Conservation (phyloP, 1,284 basidiomycete species). For the Puccinia coronata region DNA sequence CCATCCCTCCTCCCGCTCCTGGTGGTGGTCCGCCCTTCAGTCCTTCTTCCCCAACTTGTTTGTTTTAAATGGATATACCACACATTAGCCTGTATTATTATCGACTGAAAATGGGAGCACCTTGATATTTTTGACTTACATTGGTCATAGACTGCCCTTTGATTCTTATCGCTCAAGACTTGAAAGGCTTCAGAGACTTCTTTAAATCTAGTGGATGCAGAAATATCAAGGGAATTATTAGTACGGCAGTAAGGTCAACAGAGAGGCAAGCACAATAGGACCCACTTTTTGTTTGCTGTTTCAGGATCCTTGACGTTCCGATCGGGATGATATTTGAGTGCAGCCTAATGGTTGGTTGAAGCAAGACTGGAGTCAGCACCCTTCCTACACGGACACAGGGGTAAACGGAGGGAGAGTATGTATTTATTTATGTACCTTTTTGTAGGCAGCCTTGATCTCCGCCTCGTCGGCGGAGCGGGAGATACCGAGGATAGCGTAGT, state of each 20-base stretch:
- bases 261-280: conserved; percentile 21
- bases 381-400: not conserved
- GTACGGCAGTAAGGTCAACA: no score
- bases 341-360: no score
- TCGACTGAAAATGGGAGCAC: no score
- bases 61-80: not conserved
- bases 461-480: conserved; percentile 56
- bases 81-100: no score
- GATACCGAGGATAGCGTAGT: conserved; percentile 58
- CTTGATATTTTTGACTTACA: no score
- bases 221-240: no score
- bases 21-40: conserved; percentile 39
- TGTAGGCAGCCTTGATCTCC: conserved; percentile 54
- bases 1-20: conserved; percentile 4
- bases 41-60: conserved; percentile 44
- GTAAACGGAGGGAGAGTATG: not conserved
- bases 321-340: conserved; percentile 89
- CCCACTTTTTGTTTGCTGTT: conserved; percentile 74
- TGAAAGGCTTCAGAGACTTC: conserved; percentile 95
- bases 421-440: conserved; percentile 53
- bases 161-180: conserved; percentile 89
- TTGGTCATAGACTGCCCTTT: conserved; percentile 89
- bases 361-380: no score
- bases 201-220: not conserved
- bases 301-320: conserved; percentile 77